Base-by-base conservation (phyloP, 495 filamentous ascomycete species). In the Aspergillus taichungensis region DNA sequence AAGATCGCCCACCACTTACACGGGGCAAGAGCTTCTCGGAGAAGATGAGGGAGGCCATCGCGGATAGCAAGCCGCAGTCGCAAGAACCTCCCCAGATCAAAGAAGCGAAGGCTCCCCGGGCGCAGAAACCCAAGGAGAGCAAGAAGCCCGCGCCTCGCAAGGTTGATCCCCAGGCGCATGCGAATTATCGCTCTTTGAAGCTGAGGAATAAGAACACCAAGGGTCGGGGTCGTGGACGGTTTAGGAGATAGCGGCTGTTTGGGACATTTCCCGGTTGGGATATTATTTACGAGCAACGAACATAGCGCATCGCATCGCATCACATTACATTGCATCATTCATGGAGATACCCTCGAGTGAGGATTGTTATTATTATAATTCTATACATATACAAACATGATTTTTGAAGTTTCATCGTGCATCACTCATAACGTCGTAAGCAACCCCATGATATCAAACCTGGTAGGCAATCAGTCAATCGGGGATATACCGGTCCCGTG, bases 161-260 rank as follows among this genome's bases (percentile, higher is more conserved):
- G 65, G 69, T 88, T 38, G 85, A 79, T 43, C 80, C 83, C 5
- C 64, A 80, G 38, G 84, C 88, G 3, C 80, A 90, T 66, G 77
- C 85, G 14, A 95, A 95, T 55, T 95, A 88, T 61, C 78, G 84
- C 47, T 75, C 79, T 35, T 61, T 95, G 50, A 94, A 94, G 68
- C 78, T 95, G 52, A 75, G 72, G 55, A 86, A 84, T 54, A 66
- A 62, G 45, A 56, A 63, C 10, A 57, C 62, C 10, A 69, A 68
- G 40, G 72, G 64, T 12, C 60, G 66, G 43, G 57, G 57, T 10
- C 60, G 50, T 5, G 61, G 73, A 12, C 72, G 69, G 33, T 77
- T 74, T 54, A 60, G 66, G 46, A 62, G 67, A 54, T 75, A 24
- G 18, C 2, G 18, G 18, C 18, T 24, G 18, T 24, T 24, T 24